Evolutionary conservation across 345 rosid genomes (phyloP), one percentile per base, ranked within the genome.

Genomic region (Euphorbia pulcherrima): DNA sequence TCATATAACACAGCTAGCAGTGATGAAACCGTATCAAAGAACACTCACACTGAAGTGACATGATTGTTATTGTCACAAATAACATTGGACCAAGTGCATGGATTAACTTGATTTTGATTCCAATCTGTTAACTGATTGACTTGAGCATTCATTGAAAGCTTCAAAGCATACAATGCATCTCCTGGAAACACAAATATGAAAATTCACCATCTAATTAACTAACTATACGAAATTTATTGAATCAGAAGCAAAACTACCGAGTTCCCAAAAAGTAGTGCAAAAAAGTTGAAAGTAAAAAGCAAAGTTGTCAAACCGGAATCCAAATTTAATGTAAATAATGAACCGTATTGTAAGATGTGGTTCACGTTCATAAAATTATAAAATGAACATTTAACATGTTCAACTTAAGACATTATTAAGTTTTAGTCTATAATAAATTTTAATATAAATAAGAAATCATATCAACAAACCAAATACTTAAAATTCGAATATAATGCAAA

Each of bases 51-150:
- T 44, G 99, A 94, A 69, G 71, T 44, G 64, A 94, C 97, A 64
- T 70, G 73, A 67, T 72, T 58, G 53, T 55, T 80, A 47, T 30
- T 1, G 76, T 88, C 90, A 72, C 97, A 91, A 39, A 65, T 80
- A 24, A 94, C 87, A 76, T 85, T 85, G 8, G 96, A 70, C 99
- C 99, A 94, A 65, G 97, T 89, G 83, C 97, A 91, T 29, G 97
- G 97, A 59, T 86, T 88, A 71, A 91, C 96, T 83, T 62, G 96
- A 72, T 83, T 79, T 76, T 68, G 92, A 64, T 86, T 91, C 97
- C 99, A 94, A 72, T 94, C 93, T 28, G 21, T 8, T 59, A 94
- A 84, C 76, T 85, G 90, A 76, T 53, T 58, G 20, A 16, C 56
- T 24, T 84, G 73, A 74, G 84, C 86, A 70, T 55, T 77, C 75